These are phyloP conservation scores for Lithospermum erythrorhizon DNA, from an alignment of 257 asterid genomes.

Conservation along the genomic window DNA sequence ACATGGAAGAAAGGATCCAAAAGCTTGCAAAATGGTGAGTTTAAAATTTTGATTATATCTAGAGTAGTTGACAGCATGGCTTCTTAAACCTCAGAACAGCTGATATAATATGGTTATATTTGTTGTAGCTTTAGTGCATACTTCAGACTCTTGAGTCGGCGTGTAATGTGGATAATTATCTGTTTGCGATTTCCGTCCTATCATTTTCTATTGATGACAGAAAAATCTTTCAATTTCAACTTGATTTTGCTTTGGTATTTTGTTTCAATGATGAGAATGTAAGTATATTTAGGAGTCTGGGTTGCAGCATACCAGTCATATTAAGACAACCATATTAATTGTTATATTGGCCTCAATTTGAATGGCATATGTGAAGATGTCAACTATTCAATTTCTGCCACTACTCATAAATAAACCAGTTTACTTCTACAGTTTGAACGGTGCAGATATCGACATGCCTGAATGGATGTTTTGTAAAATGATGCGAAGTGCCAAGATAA, in stretches of 20 bases:
- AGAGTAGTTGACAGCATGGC: background rate
- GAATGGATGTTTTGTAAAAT: constrained; percentile 90
- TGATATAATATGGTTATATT: background rate
- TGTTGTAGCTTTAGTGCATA: background rate
- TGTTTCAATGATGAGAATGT: background rate
- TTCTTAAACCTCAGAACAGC: background rate
- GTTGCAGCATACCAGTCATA: background rate
- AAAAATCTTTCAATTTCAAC: too few relatives aligned
- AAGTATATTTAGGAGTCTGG: too few relatives aligned
- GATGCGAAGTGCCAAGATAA: constrained; percentile 79
- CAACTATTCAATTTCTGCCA: constrained; percentile 12
- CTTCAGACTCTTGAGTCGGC: too few relatives aligned
- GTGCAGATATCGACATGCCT: constrained; percentile 96
- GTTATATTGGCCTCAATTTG: background rate
- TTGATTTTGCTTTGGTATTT: background rate
- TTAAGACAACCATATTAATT: background rate
- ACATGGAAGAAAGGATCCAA: constrained; percentile 89
- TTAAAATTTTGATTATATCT: background rate
- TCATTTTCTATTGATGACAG: too few relatives aligned
- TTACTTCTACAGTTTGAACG: constrained; percentile 91
- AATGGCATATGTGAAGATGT: background rate
- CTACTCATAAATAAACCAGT: constrained; percentile 34
- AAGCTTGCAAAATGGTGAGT: constrained; percentile 83
- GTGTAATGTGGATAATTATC: background rate
- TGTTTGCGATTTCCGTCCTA: background rate